phyloP scores from a whole-genome alignment of 768 basidiomycete species.

The Termitomyces titanicus region DNA sequence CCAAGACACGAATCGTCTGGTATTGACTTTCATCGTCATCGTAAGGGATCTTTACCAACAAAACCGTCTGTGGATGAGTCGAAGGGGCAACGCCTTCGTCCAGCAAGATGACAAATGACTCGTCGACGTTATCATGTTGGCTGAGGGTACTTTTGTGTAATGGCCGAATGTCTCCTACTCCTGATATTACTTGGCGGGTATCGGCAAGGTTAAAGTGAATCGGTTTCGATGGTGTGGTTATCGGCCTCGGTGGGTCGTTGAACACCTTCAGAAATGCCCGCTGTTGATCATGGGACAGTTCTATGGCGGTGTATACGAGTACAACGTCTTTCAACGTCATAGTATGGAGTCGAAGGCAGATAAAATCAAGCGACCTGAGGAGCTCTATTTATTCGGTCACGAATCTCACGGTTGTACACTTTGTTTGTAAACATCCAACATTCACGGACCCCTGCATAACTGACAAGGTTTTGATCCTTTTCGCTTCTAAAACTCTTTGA shows the following conservation, averaged over 20 bases:
- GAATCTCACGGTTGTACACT: constrained; percentile 9
- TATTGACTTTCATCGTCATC: neutral
- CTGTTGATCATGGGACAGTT: neutral
- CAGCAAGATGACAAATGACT: constrained; percentile 11
- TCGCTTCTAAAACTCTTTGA: neutral
- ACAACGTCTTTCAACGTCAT: constrained; percentile 7
- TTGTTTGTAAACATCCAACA: constrained; percentile 5
- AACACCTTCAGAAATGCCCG: constrained; percentile 7
- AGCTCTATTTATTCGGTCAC: neutral
- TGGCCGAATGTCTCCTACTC: constrained; percentile 3
- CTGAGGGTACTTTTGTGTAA: neutral
- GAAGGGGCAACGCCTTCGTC: constrained; percentile 14
- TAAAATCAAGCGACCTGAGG: constrained; percentile 3
- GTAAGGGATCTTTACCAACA: constrained; percentile 13
- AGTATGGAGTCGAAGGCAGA: neutral
- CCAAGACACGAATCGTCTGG: constrained; percentile 12
- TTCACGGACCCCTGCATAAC: constrained; percentile 1
- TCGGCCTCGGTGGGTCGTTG: constrained; percentile 5
- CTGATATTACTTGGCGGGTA: constrained; percentile 2
- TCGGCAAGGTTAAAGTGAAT: constrained; percentile 7
- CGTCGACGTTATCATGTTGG: neutral
- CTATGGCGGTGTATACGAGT: constrained; percentile 13
- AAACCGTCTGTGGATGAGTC: constrained; percentile 14
- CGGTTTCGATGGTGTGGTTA: neutral
- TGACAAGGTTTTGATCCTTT: neutral